These are phyloP conservation scores for Pyrenophora tritici-repentis DNA, from an alignment of 2,329 filamentous ascomycete species.

Conservation along the genomic window DNA sequence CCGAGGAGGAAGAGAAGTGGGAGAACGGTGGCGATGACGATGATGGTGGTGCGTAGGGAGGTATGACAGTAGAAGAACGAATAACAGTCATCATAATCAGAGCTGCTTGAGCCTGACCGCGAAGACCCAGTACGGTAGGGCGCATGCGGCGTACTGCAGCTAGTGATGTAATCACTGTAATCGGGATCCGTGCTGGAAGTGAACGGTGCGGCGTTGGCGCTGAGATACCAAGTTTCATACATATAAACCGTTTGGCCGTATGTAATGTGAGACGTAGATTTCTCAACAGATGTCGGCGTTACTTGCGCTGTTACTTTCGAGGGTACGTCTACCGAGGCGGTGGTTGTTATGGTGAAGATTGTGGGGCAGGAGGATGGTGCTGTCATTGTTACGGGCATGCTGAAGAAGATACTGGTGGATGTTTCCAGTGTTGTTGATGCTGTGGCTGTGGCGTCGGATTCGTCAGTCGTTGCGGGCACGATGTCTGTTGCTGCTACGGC, in stretches of 20 bases:
- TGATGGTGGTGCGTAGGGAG: conserved; percentile 31
- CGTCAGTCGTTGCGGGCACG: conserved; percentile 16
- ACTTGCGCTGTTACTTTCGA: conserved; percentile 30
- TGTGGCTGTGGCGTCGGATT: conserved; percentile 11
- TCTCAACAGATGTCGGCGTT: conserved; percentile 27
- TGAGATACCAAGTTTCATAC: conserved; percentile 35
- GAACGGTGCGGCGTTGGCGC: conserved; percentile 32
- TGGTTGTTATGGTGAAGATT: conserved; percentile 26
- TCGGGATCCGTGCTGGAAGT: conserved; percentile 24
- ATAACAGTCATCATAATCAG: conserved; percentile 9
- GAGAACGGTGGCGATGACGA: conserved; percentile 34
- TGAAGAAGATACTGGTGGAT: conserved; percentile 19
- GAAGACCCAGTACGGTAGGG: conserved; percentile 9
- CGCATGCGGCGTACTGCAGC: conserved; percentile 27
- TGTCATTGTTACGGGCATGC: conserved; percentile 40
- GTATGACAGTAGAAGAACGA: conserved; percentile 20
- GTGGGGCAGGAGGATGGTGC: conserved; percentile 37
- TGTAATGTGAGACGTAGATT: conserved; percentile 10
- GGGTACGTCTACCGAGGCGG: conserved; percentile 28
- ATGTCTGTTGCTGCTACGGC: conserved; percentile 35
- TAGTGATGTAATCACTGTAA: conserved; percentile 33
- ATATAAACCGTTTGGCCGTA: conserved; percentile 11
- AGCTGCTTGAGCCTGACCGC: not conserved
- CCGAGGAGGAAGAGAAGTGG: conserved; percentile 40
- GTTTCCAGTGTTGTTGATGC: conserved; percentile 9